Conservation (phyloP, 2,329 filamentous ascomycete genomes). For the Tolypocladium cylindrosporum region DNA sequence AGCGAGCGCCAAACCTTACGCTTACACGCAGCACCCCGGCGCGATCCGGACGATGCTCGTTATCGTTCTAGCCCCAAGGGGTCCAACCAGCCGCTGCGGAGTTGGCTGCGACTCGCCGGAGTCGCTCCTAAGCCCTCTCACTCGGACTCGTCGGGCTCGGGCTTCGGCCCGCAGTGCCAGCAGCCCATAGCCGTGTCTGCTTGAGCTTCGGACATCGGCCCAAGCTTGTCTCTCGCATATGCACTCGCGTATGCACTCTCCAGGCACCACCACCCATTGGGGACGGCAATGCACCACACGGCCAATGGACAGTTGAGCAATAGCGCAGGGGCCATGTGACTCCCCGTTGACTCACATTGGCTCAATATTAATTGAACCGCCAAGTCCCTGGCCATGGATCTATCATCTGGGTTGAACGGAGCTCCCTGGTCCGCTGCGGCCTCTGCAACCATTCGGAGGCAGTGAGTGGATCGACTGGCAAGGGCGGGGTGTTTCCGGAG, state of each 20-base stretch:
- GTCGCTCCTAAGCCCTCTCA: neutral
- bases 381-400: neutral
- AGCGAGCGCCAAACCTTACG: neutral
- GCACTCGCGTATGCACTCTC: neutral
- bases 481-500: neutral
- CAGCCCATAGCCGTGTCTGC: neutral
- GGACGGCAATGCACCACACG: neutral
- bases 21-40: neutral
- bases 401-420: neutral
- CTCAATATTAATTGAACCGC: neutral
- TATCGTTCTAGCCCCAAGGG: neutral
- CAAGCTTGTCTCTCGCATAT: neutral
- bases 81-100: neutral
- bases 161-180: neutral
- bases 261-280: neutral
- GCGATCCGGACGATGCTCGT: neutral
- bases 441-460: neutral
- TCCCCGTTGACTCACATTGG: neutral
- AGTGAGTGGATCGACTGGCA: neutral
- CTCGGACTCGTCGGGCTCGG: neutral
- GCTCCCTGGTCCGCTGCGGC: neutral
- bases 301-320: neutral
- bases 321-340: neutral
- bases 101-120: neutral
- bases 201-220: neutral